A percentile compares a stretch with the other conserved stretches of the same genome.
Evolutionary conservation across 129 eudicot species (phyloP).

Genomic region (Erigeron canadensis): DNA sequence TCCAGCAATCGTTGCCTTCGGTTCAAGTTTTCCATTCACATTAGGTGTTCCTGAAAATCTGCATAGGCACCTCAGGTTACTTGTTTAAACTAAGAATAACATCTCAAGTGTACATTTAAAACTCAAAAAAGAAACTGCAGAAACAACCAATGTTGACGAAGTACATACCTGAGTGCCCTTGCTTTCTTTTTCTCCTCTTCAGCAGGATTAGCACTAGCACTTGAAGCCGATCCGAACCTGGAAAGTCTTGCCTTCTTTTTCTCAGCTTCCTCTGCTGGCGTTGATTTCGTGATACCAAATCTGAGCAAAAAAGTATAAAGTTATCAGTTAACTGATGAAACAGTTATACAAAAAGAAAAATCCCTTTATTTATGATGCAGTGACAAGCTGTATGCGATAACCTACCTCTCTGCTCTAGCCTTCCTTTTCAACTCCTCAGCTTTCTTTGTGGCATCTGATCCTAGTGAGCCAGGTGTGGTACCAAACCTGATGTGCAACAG

Average conservation of each 20-base stretch:
- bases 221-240: conserved; percentile 64
- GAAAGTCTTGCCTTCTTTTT: conserved; percentile 95
- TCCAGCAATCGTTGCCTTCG: conserved; percentile 53
- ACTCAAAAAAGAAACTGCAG: background rate
- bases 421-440: conserved; percentile 83
- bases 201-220: conserved; percentile 36
- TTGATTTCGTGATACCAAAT: conserved; percentile 62
- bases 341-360: background rate
- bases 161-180: conserved; percentile 73
- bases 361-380: background rate
- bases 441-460: conserved; percentile 57
- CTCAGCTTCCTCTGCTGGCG: conserved; percentile 63
- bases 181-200: conserved; percentile 98
- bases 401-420: conserved; percentile 97
- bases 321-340: conserved; percentile 11
- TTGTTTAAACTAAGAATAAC: background rate
- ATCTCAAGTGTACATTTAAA: background rate
- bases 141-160: background rate
- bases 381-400: background rate
- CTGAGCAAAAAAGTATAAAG: conserved; percentile 36
- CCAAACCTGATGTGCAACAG: conserved; percentile 67
- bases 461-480: conserved; percentile 42
- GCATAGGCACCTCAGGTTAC: conserved; percentile 22
- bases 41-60: conserved; percentile 68
- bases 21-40: conserved; percentile 45